These are phyloP conservation scores for Papiliotrema flavescens DNA, from an alignment of 1,284 basidiomycete species.

Conservation along the genomic window DNA sequence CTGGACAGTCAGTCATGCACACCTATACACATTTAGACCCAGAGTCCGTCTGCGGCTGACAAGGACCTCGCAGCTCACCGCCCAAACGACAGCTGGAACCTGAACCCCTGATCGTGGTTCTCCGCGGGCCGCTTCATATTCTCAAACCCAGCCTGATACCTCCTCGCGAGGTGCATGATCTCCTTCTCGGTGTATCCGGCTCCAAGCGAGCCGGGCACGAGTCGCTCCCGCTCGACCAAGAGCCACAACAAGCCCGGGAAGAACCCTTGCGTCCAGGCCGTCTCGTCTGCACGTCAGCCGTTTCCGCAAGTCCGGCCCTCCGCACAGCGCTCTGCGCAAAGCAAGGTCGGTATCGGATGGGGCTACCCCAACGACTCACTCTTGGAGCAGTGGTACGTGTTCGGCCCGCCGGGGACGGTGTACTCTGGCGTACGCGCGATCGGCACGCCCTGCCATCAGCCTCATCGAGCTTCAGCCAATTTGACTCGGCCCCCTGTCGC, in stretches of 20 bases:
- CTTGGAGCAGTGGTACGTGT: constrained; percentile 33
- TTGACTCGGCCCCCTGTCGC: too few species aligned
- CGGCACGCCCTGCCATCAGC: constrained; percentile 10
- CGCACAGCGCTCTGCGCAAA: too few species aligned
- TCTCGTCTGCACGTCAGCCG: constrained; percentile 14
- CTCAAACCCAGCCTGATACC: constrained; percentile 31
- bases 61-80: constrained; percentile 19
- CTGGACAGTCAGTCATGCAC: constrained; percentile 7
- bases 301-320: too few species aligned
- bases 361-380: constrained; percentile 11
- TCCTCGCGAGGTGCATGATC: constrained; percentile 23
- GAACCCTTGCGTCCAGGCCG: constrained; percentile 40
- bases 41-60: too few species aligned
- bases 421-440: constrained; percentile 32
- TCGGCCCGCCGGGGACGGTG: constrained; percentile 28
- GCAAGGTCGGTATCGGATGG: too few species aligned
- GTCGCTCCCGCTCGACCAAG: constrained; percentile 24
- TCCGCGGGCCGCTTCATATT: constrained; percentile 18
- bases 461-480: too few species aligned
- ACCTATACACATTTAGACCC: too few species aligned
- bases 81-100: constrained; percentile 39
- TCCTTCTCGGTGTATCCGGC: constrained; percentile 21
- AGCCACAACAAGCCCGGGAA: constrained; percentile 40
- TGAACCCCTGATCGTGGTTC: constrained; percentile 44
- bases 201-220: constrained; percentile 18